Percentiles rank a stretch among this genome's conserved stretches.
These are phyloP conservation scores for Yamadazyma atlantica DNA, from an alignment of 1,139 yeast genomes.

Conservation along the genomic window DNA sequence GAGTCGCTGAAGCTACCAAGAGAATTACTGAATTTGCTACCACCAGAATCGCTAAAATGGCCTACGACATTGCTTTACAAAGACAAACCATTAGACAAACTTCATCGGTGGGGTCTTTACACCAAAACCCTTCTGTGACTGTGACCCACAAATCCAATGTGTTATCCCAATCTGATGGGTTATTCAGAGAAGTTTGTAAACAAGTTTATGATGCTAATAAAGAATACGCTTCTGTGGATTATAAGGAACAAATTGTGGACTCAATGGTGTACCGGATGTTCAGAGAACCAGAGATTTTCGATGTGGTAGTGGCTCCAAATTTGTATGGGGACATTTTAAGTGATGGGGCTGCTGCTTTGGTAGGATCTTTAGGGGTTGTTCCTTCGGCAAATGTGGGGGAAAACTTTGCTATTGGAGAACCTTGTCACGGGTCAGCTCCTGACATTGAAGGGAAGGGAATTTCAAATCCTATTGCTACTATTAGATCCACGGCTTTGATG, in stretches of 20 bases:
- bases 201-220: constrained; percentile 70
- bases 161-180: constrained; percentile 87
- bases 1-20: constrained; percentile 96
- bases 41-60: constrained; percentile 82
- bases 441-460: constrained; percentile 95
- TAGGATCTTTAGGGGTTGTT: constrained; percentile 96
- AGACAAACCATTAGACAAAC: constrained; percentile 80
- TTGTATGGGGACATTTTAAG: constrained; percentile 95
- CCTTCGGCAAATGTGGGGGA: constrained; percentile 99
- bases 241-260: constrained; percentile 96
- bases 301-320: constrained; percentile 98
- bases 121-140: constrained; percentile 68
- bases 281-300: constrained; percentile 96
- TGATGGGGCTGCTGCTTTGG: constrained; percentile 99
- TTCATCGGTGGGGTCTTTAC: constrained; percentile 40
- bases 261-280: constrained; percentile 99
- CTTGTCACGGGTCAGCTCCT: constrained; percentile 99
- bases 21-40: constrained; percentile 91
- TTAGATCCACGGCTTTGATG: constrained; percentile 96
- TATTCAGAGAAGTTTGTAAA: constrained; percentile 90
- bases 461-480: constrained; percentile 96
- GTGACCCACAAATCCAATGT: constrained; percentile 97
- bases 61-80: constrained; percentile 87
- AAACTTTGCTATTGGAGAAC: constrained; percentile 94
- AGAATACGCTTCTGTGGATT: constrained; percentile 54